phyloP scores from a whole-genome alignment of 2,329 filamentous ascomycete species.

The Taxawa tesnikishii region DNA sequence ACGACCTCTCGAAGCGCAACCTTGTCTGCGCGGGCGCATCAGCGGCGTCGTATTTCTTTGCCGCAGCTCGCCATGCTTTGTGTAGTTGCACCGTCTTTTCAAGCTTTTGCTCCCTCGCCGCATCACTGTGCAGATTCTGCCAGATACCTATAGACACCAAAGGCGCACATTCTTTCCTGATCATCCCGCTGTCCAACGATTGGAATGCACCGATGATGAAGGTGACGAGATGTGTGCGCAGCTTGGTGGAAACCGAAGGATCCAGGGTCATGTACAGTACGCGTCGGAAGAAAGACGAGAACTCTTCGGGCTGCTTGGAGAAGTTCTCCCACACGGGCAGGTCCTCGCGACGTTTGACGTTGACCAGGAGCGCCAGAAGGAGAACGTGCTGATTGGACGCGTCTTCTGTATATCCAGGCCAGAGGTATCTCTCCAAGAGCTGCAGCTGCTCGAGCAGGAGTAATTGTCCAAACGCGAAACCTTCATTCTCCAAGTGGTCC shows the following conservation, averaged over 20 bases:
- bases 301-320: constrained; percentile 62
- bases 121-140: constrained; percentile 79
- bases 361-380: constrained; percentile 72
- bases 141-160: constrained; percentile 90
- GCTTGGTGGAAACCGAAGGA: constrained; percentile 26
- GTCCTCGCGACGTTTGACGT: constrained; percentile 78
- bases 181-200: constrained; percentile 75
- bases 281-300: constrained; percentile 80
- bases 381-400: constrained; percentile 87
- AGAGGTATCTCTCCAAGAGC: constrained; percentile 84
- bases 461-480: constrained; percentile 65
- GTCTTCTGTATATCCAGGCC: constrained; percentile 83
- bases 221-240: constrained; percentile 67
- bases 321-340: constrained; percentile 83
- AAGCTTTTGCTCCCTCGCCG: constrained; percentile 59
- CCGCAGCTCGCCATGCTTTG: constrained; percentile 82
- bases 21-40: constrained; percentile 69
- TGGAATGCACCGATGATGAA: constrained; percentile 91
- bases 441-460: constrained; percentile 81
- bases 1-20: constrained; percentile 81
- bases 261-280: constrained; percentile 72
- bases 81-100: constrained; percentile 61
- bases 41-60: constrained; percentile 75
- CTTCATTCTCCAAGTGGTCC: constrained; percentile 72
- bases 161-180: constrained; percentile 92